These are phyloP conservation scores for Melaleuca alternifolia DNA, from an alignment of 345 rosid species.

Conservation along the genomic window DNA sequence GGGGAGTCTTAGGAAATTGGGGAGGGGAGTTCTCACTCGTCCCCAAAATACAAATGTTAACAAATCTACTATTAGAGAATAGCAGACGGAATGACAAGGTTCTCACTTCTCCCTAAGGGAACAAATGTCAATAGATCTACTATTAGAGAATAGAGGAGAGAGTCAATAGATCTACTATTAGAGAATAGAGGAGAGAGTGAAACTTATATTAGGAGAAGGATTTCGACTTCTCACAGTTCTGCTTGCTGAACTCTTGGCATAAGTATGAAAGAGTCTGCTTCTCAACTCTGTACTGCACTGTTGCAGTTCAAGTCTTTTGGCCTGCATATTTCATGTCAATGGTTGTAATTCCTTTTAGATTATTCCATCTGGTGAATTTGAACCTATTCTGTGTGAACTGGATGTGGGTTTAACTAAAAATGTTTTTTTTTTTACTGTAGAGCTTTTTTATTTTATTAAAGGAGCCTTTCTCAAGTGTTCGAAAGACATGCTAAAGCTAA, in stretches of 20 bases:
- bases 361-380: not conserved
- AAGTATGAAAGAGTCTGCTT: not conserved
- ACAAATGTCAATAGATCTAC: not conserved
- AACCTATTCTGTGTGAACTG: not conserved
- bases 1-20: not conserved
- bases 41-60: not conserved
- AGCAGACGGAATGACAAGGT: not conserved
- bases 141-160: not conserved
- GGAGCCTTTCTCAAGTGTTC: not conserved
- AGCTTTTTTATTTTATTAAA: not conserved
- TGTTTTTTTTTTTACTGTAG: not conserved
- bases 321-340: not conserved
- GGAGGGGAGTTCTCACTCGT: not conserved
- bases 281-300: not conserved
- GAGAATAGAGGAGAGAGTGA: not conserved
- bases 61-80: not conserved
- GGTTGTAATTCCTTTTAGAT: not conserved
- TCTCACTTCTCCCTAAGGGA: not conserved
- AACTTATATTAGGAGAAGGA: not conserved
- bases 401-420: not conserved
- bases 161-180: not conserved
- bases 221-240: not conserved
- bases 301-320: not conserved
- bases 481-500: not conserved
- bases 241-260: not conserved